Percentiles rank a stretch among this genome's conserved stretches.
phyloP scores from a whole-genome alignment of 495 filamentous ascomycete genomes.

The Zalerion maritima region DNA sequence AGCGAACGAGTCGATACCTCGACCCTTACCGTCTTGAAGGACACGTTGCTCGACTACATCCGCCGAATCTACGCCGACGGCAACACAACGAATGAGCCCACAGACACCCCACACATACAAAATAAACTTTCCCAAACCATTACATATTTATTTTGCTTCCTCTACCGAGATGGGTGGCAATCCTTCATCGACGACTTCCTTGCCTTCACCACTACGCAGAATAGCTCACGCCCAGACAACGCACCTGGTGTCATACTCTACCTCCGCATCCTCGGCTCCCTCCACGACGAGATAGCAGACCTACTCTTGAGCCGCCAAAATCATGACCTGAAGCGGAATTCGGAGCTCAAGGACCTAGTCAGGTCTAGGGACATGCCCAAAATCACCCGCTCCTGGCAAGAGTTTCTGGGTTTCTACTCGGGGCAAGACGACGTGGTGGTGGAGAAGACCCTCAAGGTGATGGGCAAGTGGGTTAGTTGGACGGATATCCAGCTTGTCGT shows the following conservation, averaged over 20 bases:
- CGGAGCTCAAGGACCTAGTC: constrained; percentile 75
- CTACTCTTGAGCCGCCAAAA: constrained; percentile 61
- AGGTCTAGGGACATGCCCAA: constrained; percentile 71
- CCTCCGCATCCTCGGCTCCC: constrained; percentile 66
- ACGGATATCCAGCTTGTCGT: constrained; percentile 89
- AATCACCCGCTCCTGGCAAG: constrained; percentile 78
- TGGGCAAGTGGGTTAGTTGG: constrained; percentile 96
- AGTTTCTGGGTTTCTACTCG: constrained; percentile 70
- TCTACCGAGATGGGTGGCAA: constrained; percentile 77
- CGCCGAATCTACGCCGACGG: constrained; percentile 59
- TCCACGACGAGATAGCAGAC: constrained; percentile 97
- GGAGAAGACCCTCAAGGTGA: constrained; percentile 73
- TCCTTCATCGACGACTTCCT: constrained; percentile 80
- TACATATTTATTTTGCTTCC: constrained; percentile 72
- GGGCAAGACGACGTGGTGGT: constrained; percentile 58
- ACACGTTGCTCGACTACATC: constrained; percentile 64
- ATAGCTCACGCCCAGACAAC: constrained; percentile 46
- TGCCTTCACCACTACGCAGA: constrained; percentile 44
- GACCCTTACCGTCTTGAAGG: constrained; percentile 53
- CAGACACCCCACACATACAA: constrained; percentile 64
- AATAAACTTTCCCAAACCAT: constrained; percentile 95
- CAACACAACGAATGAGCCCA: constrained; percentile 31
- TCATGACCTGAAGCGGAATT: constrained; percentile 63
- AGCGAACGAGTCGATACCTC: constrained; percentile 50
- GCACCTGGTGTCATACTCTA: constrained; percentile 67